phyloP scores from a whole-genome alignment of 257 asterid genomes.

The Coffea eugenioides region DNA sequence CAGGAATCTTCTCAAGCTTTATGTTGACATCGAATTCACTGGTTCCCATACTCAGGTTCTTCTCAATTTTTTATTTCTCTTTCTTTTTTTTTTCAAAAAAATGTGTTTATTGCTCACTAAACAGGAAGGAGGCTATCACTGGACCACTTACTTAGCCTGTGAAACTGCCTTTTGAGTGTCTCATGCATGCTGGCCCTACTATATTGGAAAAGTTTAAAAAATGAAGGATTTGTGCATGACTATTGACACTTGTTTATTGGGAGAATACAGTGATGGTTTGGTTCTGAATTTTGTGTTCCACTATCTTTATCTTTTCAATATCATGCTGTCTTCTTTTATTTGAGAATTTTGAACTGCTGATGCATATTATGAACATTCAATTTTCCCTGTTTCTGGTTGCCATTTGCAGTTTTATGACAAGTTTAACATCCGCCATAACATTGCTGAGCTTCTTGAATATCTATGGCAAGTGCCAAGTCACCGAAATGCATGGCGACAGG shows the following conservation, averaged over 20 bases:
- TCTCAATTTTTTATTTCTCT: neutral
- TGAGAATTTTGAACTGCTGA: neutral
- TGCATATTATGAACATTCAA: neutral
- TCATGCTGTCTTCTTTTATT: neutral
- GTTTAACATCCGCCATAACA: slow-evolving; percentile 96
- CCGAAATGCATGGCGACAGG: slow-evolving; percentile 97
- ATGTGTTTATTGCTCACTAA: neutral
- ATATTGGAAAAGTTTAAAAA: neutral
- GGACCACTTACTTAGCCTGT: neutral
- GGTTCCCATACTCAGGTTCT: slow-evolving; percentile 98
- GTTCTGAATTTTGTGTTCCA: neutral
- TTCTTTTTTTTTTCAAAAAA: no score
- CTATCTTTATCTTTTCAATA: neutral
- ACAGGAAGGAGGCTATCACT: neutral
- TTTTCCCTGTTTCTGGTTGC: neutral
- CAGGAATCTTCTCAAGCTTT: slow-evolving; percentile 83
- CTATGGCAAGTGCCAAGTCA: slow-evolving; percentile 99
- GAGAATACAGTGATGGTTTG: neutral
- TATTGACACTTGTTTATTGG: neutral
- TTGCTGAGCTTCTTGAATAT: slow-evolving; percentile 96
- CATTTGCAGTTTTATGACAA: slow-evolving; percentile 89
- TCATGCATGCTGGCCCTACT: neutral
- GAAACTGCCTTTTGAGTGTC: neutral
- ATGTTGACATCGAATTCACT: slow-evolving; percentile 96
- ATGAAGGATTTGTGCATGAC: neutral